Base-by-base conservation (phyloP, 495 filamentous ascomycete genomes). In the Daldinia bambusicola region DNA sequence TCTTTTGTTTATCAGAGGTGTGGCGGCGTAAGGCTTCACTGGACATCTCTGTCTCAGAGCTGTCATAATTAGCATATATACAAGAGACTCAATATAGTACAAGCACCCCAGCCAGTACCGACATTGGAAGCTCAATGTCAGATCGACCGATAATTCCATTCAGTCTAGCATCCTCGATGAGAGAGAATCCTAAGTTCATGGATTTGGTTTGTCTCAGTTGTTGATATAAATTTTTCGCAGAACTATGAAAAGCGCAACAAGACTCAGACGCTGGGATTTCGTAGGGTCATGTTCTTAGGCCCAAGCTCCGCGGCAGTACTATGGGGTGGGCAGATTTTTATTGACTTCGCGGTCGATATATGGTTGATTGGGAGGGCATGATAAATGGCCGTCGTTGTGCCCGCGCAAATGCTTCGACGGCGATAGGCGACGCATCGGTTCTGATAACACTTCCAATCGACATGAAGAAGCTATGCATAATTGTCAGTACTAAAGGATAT, bases 391-490 rank as follows among this genome's bases (percentile, higher is more conserved):
- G 80, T 69, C 87, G 80, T 75, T 87, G 83, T 14, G 88, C 85
- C 74, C 82, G 83, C 37, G 84, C 79, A 74, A 89, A 92, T 6
- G 87, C 86, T 76, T 92, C 88, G 37, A 84, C 83, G 6, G 86
- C 78, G 40, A 88, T 84, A 6, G 88, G 87, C 0, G 90, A 90
- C 56, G 82, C 79, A 72, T 97, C 94, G 16, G 93, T 91, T 76
- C 95, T 91, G 74, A 99, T 98, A 18, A 95, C 93, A 71, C 92
- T 97, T 67, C 95, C 95, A 75, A 99, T 97, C 40, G 92, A 94
- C 95, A 99, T 99, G 86, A 99, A 99, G 80, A 98, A 97, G 20
- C 95, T 99, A 60, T 52, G 67, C 70, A 30, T 37, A 32, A 18
- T 41, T n/a, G 51, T 77, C 16, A 78, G 63, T 45, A 32, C 18